Evolutionary conservation across 495 filamentous ascomycete genomes (phyloP).

Genomic region (Penicillium odoratum): DNA sequence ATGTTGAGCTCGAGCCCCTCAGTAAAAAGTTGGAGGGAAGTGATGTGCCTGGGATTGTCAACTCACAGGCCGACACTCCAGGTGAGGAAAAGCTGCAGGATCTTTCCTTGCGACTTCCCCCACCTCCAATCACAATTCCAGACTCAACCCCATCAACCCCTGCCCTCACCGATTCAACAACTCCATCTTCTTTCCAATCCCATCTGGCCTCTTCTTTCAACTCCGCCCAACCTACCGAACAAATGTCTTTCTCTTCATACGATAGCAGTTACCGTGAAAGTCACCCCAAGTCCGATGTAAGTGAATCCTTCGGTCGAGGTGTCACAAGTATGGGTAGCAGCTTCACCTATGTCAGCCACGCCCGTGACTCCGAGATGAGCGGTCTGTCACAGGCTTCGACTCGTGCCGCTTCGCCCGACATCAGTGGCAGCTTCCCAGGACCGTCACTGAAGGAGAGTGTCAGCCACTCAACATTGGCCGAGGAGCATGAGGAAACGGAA

Average conservation of each 20-base stretch:
- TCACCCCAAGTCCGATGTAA: constrained; percentile 37
- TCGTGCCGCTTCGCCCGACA: constrained; percentile 85
- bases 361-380: constrained; percentile 79
- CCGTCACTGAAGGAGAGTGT: constrained; percentile 54
- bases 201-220: constrained; percentile 24
- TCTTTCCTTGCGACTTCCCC: constrained; percentile 37
- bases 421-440: constrained; percentile 40
- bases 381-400: constrained; percentile 81
- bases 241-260: constrained; percentile 33
- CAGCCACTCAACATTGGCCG: constrained; percentile 63
- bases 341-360: constrained; percentile 72
- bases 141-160: constrained; percentile 37
- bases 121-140: constrained; percentile 44
- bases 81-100: constrained; percentile 27
- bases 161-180: constrained; percentile 42
- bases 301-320: constrained; percentile 42
- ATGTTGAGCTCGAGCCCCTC: constrained; percentile 81
- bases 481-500: constrained; percentile 75
- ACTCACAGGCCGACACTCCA: constrained; percentile 16
- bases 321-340: constrained; percentile 60
- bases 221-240: constrained; percentile 29
- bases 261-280: constrained; percentile 28
- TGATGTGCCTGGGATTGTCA: constrained; percentile 14
- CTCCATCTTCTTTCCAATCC: constrained; percentile 45
- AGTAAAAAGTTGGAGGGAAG: constrained; percentile 40